Percentiles rank a stretch among this genome's conserved stretches.
Conservation (phyloP, 139 green algal species). For the Pycnococcus provasolii region DNA sequence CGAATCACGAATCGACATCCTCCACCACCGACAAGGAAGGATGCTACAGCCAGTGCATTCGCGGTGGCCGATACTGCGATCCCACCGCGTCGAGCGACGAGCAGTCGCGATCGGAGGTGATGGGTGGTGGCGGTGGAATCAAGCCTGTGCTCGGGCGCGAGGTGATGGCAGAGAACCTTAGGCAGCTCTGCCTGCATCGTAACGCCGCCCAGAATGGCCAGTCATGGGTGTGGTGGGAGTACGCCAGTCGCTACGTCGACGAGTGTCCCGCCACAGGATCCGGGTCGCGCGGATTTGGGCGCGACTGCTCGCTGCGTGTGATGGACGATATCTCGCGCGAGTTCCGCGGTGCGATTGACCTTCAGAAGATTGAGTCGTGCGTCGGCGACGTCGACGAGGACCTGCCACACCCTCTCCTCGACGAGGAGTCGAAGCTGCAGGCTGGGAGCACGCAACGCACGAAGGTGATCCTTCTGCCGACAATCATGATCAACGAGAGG, state of each 20-base stretch:
- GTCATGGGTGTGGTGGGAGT: not conserved
- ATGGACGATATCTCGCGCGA: not conserved
- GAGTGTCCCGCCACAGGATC: not conserved
- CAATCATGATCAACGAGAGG: constrained; percentile 9
- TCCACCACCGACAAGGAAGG: not conserved
- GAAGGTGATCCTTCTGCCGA: not conserved
- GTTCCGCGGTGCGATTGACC: not conserved
- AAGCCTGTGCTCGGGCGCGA: not conserved
- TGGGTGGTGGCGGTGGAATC: not conserved
- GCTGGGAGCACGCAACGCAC: not conserved
- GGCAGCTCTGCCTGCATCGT: not conserved
- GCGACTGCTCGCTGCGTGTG: too few species aligned
- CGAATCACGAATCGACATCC: not conserved
- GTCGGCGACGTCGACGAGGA: not conserved
- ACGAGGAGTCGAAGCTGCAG: constrained; percentile 1
- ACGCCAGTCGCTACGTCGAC: not conserved
- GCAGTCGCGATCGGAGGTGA: not conserved
- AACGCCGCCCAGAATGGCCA: not conserved
- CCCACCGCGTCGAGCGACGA: too few species aligned
- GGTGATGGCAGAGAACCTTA: constrained; percentile 4
- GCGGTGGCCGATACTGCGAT: constrained; percentile 9
- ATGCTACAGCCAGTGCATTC: constrained; percentile 4
- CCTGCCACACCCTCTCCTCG: not conserved
- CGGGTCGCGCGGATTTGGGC: too few species aligned
- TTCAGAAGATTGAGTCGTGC: constrained; percentile 1